Base-by-base conservation (phyloP, 2,329 filamentous ascomycete species). In the Colletotrichum tropicicola region DNA sequence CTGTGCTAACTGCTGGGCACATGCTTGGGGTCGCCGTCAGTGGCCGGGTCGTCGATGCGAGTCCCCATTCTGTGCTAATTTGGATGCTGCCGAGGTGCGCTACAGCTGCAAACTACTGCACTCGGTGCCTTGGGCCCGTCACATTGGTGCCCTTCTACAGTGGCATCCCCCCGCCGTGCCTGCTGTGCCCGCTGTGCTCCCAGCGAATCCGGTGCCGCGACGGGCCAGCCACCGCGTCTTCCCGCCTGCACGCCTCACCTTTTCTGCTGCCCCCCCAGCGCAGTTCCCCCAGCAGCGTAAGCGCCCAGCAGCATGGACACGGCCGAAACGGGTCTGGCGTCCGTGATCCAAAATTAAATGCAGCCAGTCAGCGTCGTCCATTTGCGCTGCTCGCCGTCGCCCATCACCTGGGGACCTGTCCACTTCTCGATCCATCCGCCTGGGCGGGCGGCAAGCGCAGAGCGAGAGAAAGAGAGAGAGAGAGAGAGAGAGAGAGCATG, bases 301-400 rank as follows among this genome's bases (percentile, higher is more conserved):
- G 65, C 65, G 65, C 65, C 65, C 65, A 49, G 48, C 51, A 55
- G 27, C 49, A 59, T 59, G 48, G 54, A 23, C 44, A 49, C 51
- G 51, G 28, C 65, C 60, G 43, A 48, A 59, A 65, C 28, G 19
- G 60, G 60, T 30, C 48, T 67, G 51, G 65, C 54, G 60, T 45
- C 60, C 49, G 44, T 51, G 60, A 47, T 59, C 60, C 65, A 65
- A 55, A 58, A 56, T 64, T 53, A 45, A 39, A 43, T 23, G 30
- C 45, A 35, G 51, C 65, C 65, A 67, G 17, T 64, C 54, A 67
- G 43, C 39, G 19, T 23, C 37, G 39, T 25, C 27, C 35, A 3
- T 53, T 54, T 3, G 19, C 48, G 21, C 41, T 47, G 35, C 48
- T 60, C 56, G 0, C 12, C 28, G 25, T 45, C 28, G 49, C 59